Evolutionary conservation across 345 rosid species (phyloP).

Genomic region (Erysimum cheiranthoides): DNA sequence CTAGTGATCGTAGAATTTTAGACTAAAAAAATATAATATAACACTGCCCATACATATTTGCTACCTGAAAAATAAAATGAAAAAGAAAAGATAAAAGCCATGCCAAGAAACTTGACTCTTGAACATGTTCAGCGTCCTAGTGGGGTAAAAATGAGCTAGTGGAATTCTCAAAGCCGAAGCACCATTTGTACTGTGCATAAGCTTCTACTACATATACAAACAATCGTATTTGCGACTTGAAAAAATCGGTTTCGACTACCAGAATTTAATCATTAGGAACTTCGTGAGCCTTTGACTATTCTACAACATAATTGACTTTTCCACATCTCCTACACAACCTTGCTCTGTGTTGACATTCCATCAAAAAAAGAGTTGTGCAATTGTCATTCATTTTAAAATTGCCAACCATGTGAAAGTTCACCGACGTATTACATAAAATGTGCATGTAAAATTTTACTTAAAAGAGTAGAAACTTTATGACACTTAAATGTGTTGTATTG

Average conservation of each 20-base stretch:
- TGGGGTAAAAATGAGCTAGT: no score
- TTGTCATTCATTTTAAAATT: background rate
- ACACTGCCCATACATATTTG: slow-evolving; percentile 5
- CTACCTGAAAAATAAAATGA: background rate
- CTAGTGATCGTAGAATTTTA: background rate
- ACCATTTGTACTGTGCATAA: background rate
- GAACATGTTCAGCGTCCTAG: background rate
- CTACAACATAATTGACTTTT: slow-evolving; percentile 3
- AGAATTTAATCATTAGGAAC: no score
- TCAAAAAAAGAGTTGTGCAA: background rate
- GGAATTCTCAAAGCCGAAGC: background rate
- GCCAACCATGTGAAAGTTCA: background rate
- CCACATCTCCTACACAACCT: slow-evolving; percentile 7
- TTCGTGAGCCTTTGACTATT: no score
- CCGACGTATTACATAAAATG: background rate
- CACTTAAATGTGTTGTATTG: slow-evolving; percentile 26
- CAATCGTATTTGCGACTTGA: no score
- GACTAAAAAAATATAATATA: background rate
- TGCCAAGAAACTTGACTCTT: background rate
- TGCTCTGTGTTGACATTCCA: background rate
- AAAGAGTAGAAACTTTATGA: slow-evolving; percentile 13
- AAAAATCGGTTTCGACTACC: no score
- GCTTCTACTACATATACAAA: background rate
- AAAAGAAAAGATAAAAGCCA: background rate
- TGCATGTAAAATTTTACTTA: slow-evolving; percentile 2